Percentiles rank a stretch among this genome's conserved stretches.
These are phyloP conservation scores for Cladosporium sp. DNA, from an alignment of 2,329 filamentous ascomycete species.

Conservation along the genomic window DNA sequence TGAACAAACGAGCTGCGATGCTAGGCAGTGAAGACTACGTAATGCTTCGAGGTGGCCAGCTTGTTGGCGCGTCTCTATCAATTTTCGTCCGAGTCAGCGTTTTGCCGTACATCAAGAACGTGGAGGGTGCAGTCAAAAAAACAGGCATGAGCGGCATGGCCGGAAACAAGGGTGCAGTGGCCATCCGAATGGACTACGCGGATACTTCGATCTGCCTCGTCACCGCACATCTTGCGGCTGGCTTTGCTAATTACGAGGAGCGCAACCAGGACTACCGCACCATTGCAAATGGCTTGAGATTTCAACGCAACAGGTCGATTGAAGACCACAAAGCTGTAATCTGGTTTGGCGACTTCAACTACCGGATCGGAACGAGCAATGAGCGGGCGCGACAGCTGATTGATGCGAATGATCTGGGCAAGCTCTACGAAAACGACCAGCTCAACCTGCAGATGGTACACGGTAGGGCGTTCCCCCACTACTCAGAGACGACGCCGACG, in stretches of 20 bases:
- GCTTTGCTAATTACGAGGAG: conserved; percentile 96
- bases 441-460: conserved; percentile 96
- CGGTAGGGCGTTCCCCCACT: conserved; percentile 84
- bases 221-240: conserved; percentile 92
- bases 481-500: conserved; percentile 82
- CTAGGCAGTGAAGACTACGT: conserved; percentile 78
- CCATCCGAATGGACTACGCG: conserved; percentile 91
- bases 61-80: conserved; percentile 89
- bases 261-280: conserved; percentile 90
- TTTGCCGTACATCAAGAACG: conserved; percentile 85
- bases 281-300: conserved; percentile 82
- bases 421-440: conserved; percentile 89
- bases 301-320: conserved; percentile 87
- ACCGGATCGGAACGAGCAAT: conserved; percentile 82
- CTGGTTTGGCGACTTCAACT: conserved; percentile 98
- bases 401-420: conserved; percentile 69
- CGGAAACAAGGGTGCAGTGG: conserved; percentile 96
- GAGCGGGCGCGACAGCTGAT: conserved; percentile 77
- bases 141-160: conserved; percentile 94
- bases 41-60: conserved; percentile 83
- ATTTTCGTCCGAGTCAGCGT: conserved; percentile 83
- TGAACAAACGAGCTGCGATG: conserved; percentile 70
- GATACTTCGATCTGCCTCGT: conserved; percentile 93
- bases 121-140: conserved; percentile 95
- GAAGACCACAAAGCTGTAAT: conserved; percentile 89